A percentile compares a stretch with the other conserved stretches of the same genome.
Conservation (phyloP, 106 monocot genomes). For the Dioscorea dumetorum region DNA sequence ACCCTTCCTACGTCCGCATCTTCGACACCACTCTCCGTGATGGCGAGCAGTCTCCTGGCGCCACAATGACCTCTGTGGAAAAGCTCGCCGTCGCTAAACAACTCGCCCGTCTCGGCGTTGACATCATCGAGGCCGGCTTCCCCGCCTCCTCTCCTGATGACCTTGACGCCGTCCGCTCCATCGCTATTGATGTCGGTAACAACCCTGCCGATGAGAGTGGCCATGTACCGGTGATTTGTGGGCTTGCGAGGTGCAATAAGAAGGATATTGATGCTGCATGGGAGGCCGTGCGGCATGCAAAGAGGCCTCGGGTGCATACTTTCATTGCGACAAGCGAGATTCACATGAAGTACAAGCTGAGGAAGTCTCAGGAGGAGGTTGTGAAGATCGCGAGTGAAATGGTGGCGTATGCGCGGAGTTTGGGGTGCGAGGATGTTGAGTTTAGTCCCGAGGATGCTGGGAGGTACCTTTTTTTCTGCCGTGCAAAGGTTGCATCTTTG, state of each 20-base stretch:
- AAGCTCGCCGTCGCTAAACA: conserved; percentile 79
- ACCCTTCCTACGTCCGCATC: conserved; percentile 74
- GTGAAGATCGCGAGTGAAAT: conserved; percentile 66
- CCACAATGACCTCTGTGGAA: conserved; percentile 85
- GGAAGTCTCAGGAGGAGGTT: conserved; percentile 85
- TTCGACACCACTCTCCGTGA: conserved; percentile 97
- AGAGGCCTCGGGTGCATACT: conserved; percentile 63
- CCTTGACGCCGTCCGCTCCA: conserved; percentile 74
- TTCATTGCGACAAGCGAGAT: conserved; percentile 95
- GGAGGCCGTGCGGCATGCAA: conserved; percentile 81
- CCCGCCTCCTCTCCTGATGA: conserved; percentile 88
- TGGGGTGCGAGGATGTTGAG: conserved; percentile 85
- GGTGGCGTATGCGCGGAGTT: conserved; percentile 76
- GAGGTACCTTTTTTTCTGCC: conserved; percentile 27
- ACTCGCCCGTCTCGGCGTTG: conserved; percentile 73
- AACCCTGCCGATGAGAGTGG: conserved; percentile 30
- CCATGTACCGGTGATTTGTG: conserved; percentile 87
- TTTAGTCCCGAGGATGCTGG: conserved; percentile 97
- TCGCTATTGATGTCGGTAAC: conserved; percentile 82
- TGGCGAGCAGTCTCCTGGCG: conserved; percentile 98
- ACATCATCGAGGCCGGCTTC: conserved; percentile 96
- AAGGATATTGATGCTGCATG: conserved; percentile 74
- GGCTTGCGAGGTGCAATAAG: conserved; percentile 78
- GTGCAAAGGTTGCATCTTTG: too few relatives aligned
- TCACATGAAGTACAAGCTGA: conserved; percentile 78